phyloP scores from a whole-genome alignment of 108 stramenopile species.

The Nitzschia putrida region DNA sequence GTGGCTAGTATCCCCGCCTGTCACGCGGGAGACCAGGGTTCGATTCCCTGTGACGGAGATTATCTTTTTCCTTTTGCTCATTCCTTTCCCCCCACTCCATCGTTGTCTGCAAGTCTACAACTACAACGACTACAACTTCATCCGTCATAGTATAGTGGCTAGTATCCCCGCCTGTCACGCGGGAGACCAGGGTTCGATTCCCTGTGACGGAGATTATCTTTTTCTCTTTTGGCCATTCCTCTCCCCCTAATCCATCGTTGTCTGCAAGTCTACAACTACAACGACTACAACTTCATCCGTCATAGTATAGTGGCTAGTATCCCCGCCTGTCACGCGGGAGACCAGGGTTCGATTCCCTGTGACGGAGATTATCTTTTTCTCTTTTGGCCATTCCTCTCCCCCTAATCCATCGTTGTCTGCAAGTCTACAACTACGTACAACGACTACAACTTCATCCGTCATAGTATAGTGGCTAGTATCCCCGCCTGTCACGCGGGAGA shows the following conservation, averaged over 20 bases:
- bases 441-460: slow-evolving; percentile 41
- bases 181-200: slow-evolving; percentile 94
- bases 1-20: slow-evolving; percentile 97
- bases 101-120: neutral
- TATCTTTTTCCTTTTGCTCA: neutral
- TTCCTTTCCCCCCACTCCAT: no score
- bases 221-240: neutral
- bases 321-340: slow-evolving; percentile 97
- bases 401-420: no score
- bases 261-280: neutral
- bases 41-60: slow-evolving; percentile 88
- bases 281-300: slow-evolving; percentile 41
- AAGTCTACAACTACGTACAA: neutral
- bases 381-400: no score
- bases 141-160: slow-evolving; percentile 93
- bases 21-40: slow-evolving; percentile 96
- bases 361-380: slow-evolving; percentile 45
- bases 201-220: slow-evolving; percentile 69
- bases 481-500: slow-evolving; percentile 95
- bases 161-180: slow-evolving; percentile 96
- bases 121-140: neutral
- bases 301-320: slow-evolving; percentile 97
- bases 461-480: slow-evolving; percentile 95
- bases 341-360: slow-evolving; percentile 95
- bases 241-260: no score